A percentile compares a stretch with the other conserved stretches of the same genome.
phyloP scores from a whole-genome alignment of 768 basidiomycete genomes.

The Pholiota molesta region DNA sequence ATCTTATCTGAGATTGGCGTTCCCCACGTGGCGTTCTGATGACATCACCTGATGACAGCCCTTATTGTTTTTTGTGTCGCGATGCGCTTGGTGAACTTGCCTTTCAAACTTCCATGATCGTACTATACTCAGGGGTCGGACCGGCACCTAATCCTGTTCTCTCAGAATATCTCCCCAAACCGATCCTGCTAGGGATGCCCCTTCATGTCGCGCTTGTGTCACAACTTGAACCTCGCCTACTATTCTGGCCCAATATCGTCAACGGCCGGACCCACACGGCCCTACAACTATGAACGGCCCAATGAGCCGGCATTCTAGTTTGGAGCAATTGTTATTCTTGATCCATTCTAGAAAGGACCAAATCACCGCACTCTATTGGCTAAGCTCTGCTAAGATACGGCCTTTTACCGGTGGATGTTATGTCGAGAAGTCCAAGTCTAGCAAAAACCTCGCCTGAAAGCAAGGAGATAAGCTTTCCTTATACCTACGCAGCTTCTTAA shows the following conservation, averaged over 20 bases:
- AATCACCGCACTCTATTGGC: neutral
- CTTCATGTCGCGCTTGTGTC: neutral
- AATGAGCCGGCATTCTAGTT: neutral
- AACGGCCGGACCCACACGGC: neutral
- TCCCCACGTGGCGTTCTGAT: slow-evolving; percentile 10
- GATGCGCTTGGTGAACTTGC: slow-evolving; percentile 9
- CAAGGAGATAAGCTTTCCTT: neutral
- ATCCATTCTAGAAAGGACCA: neutral
- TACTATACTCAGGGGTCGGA: slow-evolving; percentile 6
- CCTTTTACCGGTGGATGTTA: neutral
- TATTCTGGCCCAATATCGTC: neutral
- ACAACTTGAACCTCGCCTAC: neutral
- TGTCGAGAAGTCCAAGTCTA: slow-evolving; percentile 1
- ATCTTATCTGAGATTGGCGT: slow-evolving; percentile 12
- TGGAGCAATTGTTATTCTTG: neutral
- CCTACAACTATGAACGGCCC: neutral
- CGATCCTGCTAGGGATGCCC: neutral
- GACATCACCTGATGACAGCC: slow-evolving; percentile 21
- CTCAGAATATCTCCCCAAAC: neutral
- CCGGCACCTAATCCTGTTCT: slow-evolving; percentile 6
- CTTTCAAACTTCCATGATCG: slow-evolving; percentile 26
- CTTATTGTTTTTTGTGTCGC: slow-evolving; percentile 25
- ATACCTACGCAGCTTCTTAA: neutral
- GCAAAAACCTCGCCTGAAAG: neutral
- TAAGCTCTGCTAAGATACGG: neutral